Base-by-base conservation (phyloP, 352 stramenopile genomes). In the Phytophthora pini region DNA sequence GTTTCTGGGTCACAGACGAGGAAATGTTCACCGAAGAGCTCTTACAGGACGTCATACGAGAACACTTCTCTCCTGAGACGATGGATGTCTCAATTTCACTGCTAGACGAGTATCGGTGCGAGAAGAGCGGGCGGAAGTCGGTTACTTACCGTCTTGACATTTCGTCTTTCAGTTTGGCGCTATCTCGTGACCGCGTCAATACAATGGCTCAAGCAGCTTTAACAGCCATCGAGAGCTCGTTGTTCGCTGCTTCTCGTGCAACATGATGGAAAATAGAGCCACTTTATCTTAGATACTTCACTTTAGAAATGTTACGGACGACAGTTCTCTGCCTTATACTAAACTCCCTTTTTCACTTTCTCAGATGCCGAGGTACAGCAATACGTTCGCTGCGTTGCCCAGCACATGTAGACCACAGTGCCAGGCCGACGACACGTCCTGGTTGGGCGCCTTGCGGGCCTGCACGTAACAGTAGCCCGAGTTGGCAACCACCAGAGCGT, bases 351-450 rank as follows among this genome's bases (percentile, higher is more conserved):
- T 31, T 45, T n/a, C 24, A 31, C 41, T n/a, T 20, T n/a, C 55
- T 62, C 12, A 89, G 45, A 93, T 77, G 8, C 83, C 84, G 11
- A 69, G 77, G 64, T 94, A 94, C 44, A 94, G 69, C 60, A 94
- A 24, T 72, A 92, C 69, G 52, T 94, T 94, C 65, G 73, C 84
- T 15, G 87, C 39, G 58, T 94, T 94, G 61, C 86, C 84, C 44
- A 92, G 67, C 43, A 94, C 39, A 62, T 94, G 86, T 54, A 94
- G 72, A 27, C 74, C 82, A 61, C 85, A 91, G 73, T 94, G 86
- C 86, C 86, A 94, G 6, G 77, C 80, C 15, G 86, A 93, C 5
- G 84, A 91, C 12, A 79, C 56, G 74, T 94, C 68, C 65, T 91
- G 81, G 68, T 86, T 83, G 4, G 61, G 38, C 6, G 84, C 66